Percentiles rank a stretch among this genome's conserved stretches.
These are phyloP conservation scores for Trichophyton equinum DNA, from an alignment of 2,329 filamentous ascomycete species.

Conservation along the genomic window DNA sequence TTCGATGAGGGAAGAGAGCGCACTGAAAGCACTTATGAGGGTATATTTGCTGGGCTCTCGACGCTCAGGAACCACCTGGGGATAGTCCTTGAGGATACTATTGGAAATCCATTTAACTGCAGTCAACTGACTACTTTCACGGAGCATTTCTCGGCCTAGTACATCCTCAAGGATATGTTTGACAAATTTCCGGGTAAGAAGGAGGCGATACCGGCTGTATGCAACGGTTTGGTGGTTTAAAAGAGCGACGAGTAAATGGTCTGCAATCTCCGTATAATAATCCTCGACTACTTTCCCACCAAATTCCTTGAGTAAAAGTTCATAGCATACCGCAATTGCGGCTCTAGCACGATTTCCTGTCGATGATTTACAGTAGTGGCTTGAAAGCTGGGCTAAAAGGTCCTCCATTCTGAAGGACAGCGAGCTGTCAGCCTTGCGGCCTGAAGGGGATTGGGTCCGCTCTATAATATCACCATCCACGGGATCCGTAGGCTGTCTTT, in stretches of 20 bases:
- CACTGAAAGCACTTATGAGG: constrained; percentile 64
- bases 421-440: constrained; percentile 50
- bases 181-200: constrained; percentile 74
- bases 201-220: constrained; percentile 75
- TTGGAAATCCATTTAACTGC: constrained; percentile 75
- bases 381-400: constrained; percentile 64
- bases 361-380: constrained; percentile 64
- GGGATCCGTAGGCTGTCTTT: constrained; percentile 44
- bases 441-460: constrained; percentile 45
- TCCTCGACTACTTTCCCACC: constrained; percentile 73
- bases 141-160: constrained; percentile 67
- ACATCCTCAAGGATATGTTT: constrained; percentile 73
- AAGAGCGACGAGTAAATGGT: constrained; percentile 68
- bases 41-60: constrained; percentile 81
- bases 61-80: constrained; percentile 73
- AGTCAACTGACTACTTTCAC: constrained; percentile 76
- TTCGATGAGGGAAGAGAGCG: constrained; percentile 63
- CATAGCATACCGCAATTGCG: constrained; percentile 77
- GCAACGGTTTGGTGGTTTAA: constrained; percentile 62
- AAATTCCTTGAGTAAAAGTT: constrained; percentile 62
- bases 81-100: constrained; percentile 84
- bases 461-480: constrained; percentile 55
- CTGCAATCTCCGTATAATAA: constrained; percentile 68
- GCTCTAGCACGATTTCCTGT: constrained; percentile 72
- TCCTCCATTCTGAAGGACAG: constrained; percentile 65